Base-by-base conservation (phyloP, 2,329 filamentous ascomycete species). In the Hypomyces rosellus region DNA sequence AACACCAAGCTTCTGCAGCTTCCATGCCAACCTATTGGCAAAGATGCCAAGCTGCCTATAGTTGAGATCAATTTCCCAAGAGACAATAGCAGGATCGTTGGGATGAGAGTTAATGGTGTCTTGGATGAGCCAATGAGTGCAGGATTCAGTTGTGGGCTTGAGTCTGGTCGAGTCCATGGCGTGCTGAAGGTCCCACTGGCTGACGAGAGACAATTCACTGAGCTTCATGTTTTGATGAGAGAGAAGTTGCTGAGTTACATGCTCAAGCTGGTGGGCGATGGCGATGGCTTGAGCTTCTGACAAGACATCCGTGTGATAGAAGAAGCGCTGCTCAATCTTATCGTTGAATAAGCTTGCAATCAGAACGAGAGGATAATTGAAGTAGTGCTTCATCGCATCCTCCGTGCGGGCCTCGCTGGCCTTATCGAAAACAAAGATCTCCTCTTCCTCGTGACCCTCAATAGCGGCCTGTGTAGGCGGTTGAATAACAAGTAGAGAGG, bases 371-470 rank as follows among this genome's bases (percentile, higher is more conserved):
- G 50, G 49, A 30, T 44, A 48, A 30, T 48, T 54, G 4, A 53
- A 53, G 44, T 50, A 52, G 9, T 45, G 18, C n/a, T 45, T 18
- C 50, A 51, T 51, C 4, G 25, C 25, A 30, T 30, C 25, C 25
- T 30, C 25, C 6, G 25, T 30, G 25, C 25, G 25, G 8, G 48
- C n/a, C 48, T 45, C 5, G 36, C 37, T 1, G 55, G 54, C 56
- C 54, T 15, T 56, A 34, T 5, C 52, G 52, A 13, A 56, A 50
- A 40, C 48, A 54, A 20, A 52, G 25, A 30, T 30, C 25, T 30
- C 25, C 6, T 30, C 55, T 25, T 51, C 49, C 14, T 54, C 55
- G 1, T 51, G 49, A 11, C 25, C 25, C 25, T 30, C 25, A 7
- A 30, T 30, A 30, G 25, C 44, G 7, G 6, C 9, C 25, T 30